A percentile compares a stretch with the other conserved stretches of the same genome.
Conservation (phyloP, 2,329 filamentous ascomycete genomes). For the Colletotrichum sp. region DNA sequence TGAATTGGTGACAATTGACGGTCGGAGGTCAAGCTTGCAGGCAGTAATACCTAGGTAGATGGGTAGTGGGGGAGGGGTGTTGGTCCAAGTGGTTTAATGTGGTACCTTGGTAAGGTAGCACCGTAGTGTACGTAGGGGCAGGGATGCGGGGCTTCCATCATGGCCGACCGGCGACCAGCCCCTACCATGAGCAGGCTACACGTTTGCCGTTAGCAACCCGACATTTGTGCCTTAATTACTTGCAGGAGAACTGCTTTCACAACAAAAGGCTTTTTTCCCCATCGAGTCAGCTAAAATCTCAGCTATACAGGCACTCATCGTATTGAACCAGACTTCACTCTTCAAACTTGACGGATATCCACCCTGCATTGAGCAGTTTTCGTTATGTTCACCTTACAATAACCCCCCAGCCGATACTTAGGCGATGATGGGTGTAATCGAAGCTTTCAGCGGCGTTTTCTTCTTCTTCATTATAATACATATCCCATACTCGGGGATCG, state of each 20-base stretch:
- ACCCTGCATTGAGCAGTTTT: background rate
- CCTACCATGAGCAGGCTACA: background rate
- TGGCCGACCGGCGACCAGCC: background rate
- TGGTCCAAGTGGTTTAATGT: background rate
- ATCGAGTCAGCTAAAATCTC: background rate
- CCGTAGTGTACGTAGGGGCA: background rate
- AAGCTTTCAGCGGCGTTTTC: constrained; percentile 2
- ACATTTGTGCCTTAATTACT: background rate
- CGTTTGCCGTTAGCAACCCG: background rate
- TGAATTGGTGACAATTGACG: background rate
- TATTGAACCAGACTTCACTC: background rate
- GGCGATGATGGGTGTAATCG: background rate
- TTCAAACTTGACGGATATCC: background rate
- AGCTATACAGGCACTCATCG: background rate
- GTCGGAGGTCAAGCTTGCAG: background rate
- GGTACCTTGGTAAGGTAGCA: background rate
- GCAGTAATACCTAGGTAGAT: background rate
- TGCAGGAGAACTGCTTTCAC: background rate
- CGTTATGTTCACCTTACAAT: background rate
- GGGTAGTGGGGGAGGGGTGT: constrained; percentile 16
- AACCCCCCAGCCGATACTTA: background rate
- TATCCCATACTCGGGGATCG: background rate
- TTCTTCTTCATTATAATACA: constrained; percentile 20
- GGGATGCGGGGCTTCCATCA: background rate
- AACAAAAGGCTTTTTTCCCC: background rate